Percentiles rank a stretch among this genome's conserved stretches.
phyloP scores from a whole-genome alignment of 306 rosid genomes.

The Prunus campanulata region DNA sequence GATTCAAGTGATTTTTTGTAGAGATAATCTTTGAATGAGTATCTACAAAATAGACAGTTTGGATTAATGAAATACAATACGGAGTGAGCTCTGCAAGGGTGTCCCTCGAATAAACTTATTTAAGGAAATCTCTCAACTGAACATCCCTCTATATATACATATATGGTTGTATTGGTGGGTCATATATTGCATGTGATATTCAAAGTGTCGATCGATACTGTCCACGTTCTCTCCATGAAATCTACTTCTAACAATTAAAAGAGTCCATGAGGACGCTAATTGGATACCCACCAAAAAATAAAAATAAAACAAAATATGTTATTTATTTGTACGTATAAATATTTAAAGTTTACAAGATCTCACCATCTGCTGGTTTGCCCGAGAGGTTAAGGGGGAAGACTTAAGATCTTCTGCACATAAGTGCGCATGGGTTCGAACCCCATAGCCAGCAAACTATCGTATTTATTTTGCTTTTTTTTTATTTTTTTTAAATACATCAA shows the following conservation, averaged over 20 bases:
- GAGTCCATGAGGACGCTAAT: not conserved
- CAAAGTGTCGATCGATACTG: not conserved
- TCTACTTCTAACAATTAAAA: not conserved
- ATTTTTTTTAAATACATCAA: not conserved
- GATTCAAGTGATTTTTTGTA: too few relatives aligned
- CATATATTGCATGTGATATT: constrained; percentile 35
- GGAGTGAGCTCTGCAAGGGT: fast-evolving
- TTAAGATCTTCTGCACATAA: constrained; percentile 41
- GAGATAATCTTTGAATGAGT: too few relatives aligned
- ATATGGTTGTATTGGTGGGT: constrained; percentile 8
- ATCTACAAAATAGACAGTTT: too few relatives aligned
- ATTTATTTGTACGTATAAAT: not conserved
- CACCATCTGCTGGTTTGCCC: constrained; percentile 11
- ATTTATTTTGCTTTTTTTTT: fast-evolving
- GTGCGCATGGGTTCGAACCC: constrained; percentile 45
- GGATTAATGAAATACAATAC: too few relatives aligned
- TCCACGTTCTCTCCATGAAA: constrained; percentile 32
- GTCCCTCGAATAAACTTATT: too few relatives aligned
- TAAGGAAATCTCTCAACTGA: too few relatives aligned
- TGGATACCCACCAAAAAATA: not conserved
- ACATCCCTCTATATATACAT: too few relatives aligned
- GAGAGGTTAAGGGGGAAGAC: constrained; percentile 34
- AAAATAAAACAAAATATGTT: not conserved
- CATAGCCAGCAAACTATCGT: constrained; percentile 19
- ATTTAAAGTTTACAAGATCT: fast-evolving